These are phyloP conservation scores for Nakaseomyces kungkrabaensis DNA, from an alignment of 1,139 yeast species.

Conservation along the genomic window DNA sequence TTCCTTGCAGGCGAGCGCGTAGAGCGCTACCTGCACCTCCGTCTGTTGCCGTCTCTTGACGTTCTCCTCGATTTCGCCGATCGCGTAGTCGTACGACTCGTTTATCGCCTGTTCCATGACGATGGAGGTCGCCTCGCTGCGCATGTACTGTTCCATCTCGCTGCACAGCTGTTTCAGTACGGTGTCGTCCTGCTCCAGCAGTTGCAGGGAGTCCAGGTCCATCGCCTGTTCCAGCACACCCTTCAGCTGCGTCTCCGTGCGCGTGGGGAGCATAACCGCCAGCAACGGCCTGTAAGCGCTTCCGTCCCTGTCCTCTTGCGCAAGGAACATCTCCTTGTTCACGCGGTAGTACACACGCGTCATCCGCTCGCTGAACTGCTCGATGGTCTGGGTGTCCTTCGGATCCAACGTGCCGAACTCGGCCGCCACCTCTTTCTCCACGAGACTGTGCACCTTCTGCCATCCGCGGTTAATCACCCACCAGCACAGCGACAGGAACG, in stretches of 20 bases:
- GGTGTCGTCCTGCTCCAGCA: slow-evolving; percentile 22
- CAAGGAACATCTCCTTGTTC: slow-evolving; percentile 32
- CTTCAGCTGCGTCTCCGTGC: slow-evolving; percentile 20
- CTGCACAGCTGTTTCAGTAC: slow-evolving; percentile 30
- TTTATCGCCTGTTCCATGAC: slow-evolving; percentile 22
- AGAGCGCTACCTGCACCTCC: slow-evolving; percentile 22
- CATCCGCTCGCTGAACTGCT: slow-evolving; percentile 41
- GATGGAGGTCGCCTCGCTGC: slow-evolving; percentile 20
- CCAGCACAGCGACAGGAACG: slow-evolving; percentile 84
- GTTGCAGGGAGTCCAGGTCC: slow-evolving; percentile 27
- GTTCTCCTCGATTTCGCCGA: slow-evolving; percentile 19
- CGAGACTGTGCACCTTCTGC: slow-evolving; percentile 44
- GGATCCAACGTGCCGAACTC: slow-evolving; percentile 62
- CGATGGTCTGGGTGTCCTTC: slow-evolving; percentile 55
- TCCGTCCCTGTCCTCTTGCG: background rate
- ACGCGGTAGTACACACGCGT: slow-evolving; percentile 33
- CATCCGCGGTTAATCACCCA: slow-evolving; percentile 89
- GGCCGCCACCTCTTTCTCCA: slow-evolving; percentile 48
- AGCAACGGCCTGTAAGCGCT: slow-evolving; percentile 7
- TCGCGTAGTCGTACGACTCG: slow-evolving; percentile 22
- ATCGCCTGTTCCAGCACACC: slow-evolving; percentile 36
- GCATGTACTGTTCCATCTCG: slow-evolving; percentile 39
- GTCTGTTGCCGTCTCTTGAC: slow-evolving; percentile 20
- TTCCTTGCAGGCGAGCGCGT: slow-evolving; percentile 23
- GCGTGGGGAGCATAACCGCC: slow-evolving; percentile 25